A percentile compares a stretch with the other conserved stretches of the same genome.
Evolutionary conservation across 2,329 filamentous ascomycete species (phyloP).

Genomic region (Neoascochyta sp.): DNA sequence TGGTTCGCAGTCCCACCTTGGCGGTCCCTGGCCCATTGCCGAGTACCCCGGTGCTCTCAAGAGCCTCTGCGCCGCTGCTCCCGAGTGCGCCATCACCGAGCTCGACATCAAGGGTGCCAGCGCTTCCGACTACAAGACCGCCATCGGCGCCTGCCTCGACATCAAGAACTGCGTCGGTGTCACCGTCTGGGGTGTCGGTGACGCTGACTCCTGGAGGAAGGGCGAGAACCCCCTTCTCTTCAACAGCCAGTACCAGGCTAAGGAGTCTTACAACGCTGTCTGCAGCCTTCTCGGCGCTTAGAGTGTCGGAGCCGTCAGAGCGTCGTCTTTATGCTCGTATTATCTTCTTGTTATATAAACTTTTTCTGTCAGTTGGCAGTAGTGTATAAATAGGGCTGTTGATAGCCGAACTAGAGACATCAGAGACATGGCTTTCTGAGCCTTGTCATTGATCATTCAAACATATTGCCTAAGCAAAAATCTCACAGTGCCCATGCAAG

Average conservation of each 20-base stretch:
- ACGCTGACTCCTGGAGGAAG: slow-evolving; percentile 44
- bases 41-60: slow-evolving; percentile 50
- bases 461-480: too few relatives aligned
- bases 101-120: slow-evolving; percentile 61
- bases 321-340: too few relatives aligned
- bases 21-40: slow-evolving; percentile 42
- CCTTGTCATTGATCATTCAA: too few relatives aligned
- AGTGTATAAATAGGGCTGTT: too few relatives aligned
- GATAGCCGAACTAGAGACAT: too few relatives aligned
- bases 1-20: slow-evolving; percentile 57
- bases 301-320: too few relatives aligned
- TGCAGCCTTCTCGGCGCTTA: too few relatives aligned
- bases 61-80: slow-evolving; percentile 50
- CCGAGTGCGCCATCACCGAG: slow-evolving; percentile 64
- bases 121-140: slow-evolving; percentile 55
- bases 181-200: slow-evolving; percentile 57
- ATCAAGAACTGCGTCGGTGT: slow-evolving; percentile 61
- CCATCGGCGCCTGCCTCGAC: slow-evolving; percentile 54
- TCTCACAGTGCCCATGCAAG: too few relatives aligned
- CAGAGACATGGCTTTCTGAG: too few relatives aligned
- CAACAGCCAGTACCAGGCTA: slow-evolving; percentile 41
- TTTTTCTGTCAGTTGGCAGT: too few relatives aligned
- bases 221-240: slow-evolving; percentile 42
- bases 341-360: too few relatives aligned
- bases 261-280: slow-evolving; percentile 41